phyloP scores from a whole-genome alignment of 805 yeast species.

The Groenewaldozyma tartarivorans region DNA sequence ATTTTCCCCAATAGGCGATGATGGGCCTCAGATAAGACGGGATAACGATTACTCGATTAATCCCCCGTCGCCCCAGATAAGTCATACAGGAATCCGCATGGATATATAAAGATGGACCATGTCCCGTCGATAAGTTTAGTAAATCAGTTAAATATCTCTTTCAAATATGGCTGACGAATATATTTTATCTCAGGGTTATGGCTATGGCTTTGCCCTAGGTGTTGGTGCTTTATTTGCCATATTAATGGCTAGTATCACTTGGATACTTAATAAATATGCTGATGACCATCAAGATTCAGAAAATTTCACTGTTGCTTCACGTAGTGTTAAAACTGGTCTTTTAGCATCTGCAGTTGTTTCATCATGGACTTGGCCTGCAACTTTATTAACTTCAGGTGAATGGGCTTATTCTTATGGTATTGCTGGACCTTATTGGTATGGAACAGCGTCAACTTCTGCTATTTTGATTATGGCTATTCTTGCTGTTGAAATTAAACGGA shows the following conservation, averaged over 20 bases:
- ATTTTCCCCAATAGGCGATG: too few relatives aligned
- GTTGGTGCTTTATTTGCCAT: constrained; percentile 51
- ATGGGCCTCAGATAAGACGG: too few relatives aligned
- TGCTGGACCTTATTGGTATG: constrained; percentile 72
- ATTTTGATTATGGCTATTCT: constrained; percentile 73
- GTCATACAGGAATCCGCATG: too few relatives aligned
- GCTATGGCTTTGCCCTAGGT: constrained; percentile 85
- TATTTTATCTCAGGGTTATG: constrained; percentile 63
- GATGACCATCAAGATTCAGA: constrained; percentile 83
- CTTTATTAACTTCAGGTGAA: constrained; percentile 62
- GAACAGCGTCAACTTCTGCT: constrained; percentile 85
- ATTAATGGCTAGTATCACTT: constrained; percentile 71
- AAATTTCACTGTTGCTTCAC: constrained; percentile 87
- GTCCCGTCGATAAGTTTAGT: too few relatives aligned
- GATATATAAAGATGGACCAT: too few relatives aligned
- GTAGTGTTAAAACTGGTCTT: constrained; percentile 75
- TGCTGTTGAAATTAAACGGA: constrained; percentile 79
- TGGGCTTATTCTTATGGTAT: constrained; percentile 73
- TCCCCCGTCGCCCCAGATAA: too few relatives aligned
- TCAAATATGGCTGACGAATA: too few relatives aligned
- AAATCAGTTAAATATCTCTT: too few relatives aligned
- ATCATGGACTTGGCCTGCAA: constrained; percentile 88
- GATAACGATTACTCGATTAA: too few relatives aligned
- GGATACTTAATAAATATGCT: constrained; percentile 63
- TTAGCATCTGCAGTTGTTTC: constrained; percentile 86